Base-by-base conservation (phyloP, 495 filamentous ascomycete species). In the Aspergillus cristatus region DNA sequence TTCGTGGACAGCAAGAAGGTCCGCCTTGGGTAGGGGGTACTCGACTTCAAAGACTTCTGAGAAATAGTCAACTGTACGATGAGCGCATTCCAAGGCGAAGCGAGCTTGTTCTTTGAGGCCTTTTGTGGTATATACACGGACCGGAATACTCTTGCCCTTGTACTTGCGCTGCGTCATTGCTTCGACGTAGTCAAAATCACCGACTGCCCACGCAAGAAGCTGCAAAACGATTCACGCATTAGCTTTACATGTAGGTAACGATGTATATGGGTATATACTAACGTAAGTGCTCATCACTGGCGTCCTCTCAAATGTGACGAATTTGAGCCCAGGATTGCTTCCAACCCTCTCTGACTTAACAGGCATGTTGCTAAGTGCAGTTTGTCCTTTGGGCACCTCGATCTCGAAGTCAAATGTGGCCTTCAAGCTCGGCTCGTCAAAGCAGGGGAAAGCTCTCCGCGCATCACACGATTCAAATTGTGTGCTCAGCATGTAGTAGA, bases 401-500 rank as follows among this genome's bases (percentile, higher is more conserved):
- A 98, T 83, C 48, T 82, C 70, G 40, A 98, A 83, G 58, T 94
- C 90, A 52, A 94, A 97, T 6, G 86, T 85, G 16, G 91, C 86
- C 63, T 98, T 98, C 35, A 96, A 70, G 51, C 93, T 96, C 14
- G 91, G 91, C 66, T 98, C 91, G 55, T 98, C 91, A 50, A 97
- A 97, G 68, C 91, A 97, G 31, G 91, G 91, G 59, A 98, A 93
- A 14, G 89, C 89, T 47, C 88, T 70, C 36, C 91, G 78, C 29
- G 91, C 91, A 69, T 96, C 91, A 54, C 87, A 94, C 29, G 87
- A 81, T 65, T 98, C 91, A 50, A 98, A 97, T 62, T 98, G 91
- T 28, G 91, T 98, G 62, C 81, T 87, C 56, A 93, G 76, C 90
- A 95, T 94, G 63, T 87, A 86, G 63, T 90, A 74, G 54, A 80